Base-by-base conservation (phyloP, 176 grass and related monocot species). In the Dactylis glomerata region DNA sequence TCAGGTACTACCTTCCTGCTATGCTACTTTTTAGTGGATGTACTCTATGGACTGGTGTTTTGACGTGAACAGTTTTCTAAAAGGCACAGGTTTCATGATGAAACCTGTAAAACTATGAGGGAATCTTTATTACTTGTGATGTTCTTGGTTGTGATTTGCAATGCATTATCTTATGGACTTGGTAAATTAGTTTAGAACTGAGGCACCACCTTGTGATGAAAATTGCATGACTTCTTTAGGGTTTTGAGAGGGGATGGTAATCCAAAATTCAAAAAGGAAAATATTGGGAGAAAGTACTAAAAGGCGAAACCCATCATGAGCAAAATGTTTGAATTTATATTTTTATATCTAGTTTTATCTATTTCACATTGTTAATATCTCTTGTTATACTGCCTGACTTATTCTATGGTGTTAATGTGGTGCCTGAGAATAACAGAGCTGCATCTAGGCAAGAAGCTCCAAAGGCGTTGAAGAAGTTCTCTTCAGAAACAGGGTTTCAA, bases 401-500 rank as follows among this genome's bases (percentile, higher is more conserved):
- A 71, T 57, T 85, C 45, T 42, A 59, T 77, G 54, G 17, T 77
- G 42, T 77, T 76, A 85, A 85, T 51, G 20, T 56, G 26, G 22
- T 36, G 64, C 88, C 66, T 68, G 72, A 75, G 27, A 79, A 81
- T 46, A 87, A 78, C 81, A 98, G 96, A 92, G 96, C 91, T 83
- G 96, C 93, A 70, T 95, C 89, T 77, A 73, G 83, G 52, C 33
- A 80, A 52, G 91, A 85, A 88, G 91, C 92, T 81, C 91, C 93
- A 81, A 82, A 90, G 75, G 78, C 86, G 79, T 74, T 95, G 68
- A 77, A 90, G 52, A 92, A 85, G 44, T 95, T 98, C 23, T 87
- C 87, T 70, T 75, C 66, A 49, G 91, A 95, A 80, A 98, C 93
- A 72, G 93, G 96, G 30, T 95, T 98, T 71, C 87, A 93, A 70